Evolutionary conservation across 345 rosid genomes (phyloP), one percentile per base, ranked within the genome.

Genomic region (Geranium brycei): DNA sequence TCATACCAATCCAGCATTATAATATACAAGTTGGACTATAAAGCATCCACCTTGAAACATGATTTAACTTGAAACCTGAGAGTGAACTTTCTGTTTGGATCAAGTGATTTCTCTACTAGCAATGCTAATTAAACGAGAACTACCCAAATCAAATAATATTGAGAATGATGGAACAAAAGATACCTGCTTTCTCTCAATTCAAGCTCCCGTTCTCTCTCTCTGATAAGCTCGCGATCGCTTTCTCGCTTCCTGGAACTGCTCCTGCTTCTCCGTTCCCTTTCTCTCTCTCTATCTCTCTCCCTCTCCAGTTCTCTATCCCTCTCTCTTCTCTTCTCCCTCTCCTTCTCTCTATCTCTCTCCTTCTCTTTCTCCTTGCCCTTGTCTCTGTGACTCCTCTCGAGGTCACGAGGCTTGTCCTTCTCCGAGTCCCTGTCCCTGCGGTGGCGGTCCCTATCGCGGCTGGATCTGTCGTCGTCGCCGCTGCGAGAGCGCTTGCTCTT

Each of bases 401-500:
- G 72, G 8, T 77, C 79, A 1, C 62, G 75, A 41, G 73, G 82
- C 67, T 66, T 66, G 51, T 83, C 86, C 66, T 73, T 82, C 30
- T 82, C 78, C 56, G 38, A 71, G 14, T 80, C 84, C 41, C 75
- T 70, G 16, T 76, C 79, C 60, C 73, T 64, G 2, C 66, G 61
- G n/a, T 73, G 64, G 6, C 77, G 56, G 57, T 58, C 73, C 35
- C 64, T 71, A 31, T 63, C 73, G 35, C 70, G 75, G 58, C 81
- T 83, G 65, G 83, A 80, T 71, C 80, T 87, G 68, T 82, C 91
- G 1, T 75, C 88, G 8, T 76, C 85, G 59, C 75, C 79, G 59
- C 75, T 78, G 8, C 89, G 72, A 41, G 88, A 91, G 72, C 58
- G 82, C 81, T 86, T 88, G 55, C 82, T 69, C 68, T 82, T 81